Percentiles rank a stretch among this genome's conserved stretches.
phyloP scores from a whole-genome alignment of 1,284 basidiomycete species.

The Caloboletus inedulis region DNA sequence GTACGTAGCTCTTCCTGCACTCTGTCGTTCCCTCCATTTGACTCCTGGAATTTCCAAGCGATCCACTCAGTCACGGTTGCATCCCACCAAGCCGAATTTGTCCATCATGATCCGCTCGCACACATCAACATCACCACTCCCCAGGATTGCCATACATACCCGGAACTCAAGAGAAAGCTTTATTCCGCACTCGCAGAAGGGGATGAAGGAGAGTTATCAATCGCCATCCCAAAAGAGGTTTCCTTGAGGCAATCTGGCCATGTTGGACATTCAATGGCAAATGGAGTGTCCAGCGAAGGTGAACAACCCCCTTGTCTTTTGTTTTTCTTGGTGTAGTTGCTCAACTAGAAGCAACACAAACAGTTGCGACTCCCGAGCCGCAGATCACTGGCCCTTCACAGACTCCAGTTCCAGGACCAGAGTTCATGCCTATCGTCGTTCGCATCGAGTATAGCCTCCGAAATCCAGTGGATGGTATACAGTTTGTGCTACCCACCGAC shows the following conservation, averaged over 20 bases:
- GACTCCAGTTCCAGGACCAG: conserved; percentile 46
- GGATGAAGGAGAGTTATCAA: conserved; percentile 92
- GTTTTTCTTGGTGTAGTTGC: background rate
- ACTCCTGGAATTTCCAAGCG: conserved; percentile 42
- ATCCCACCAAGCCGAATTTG: conserved; percentile 68
- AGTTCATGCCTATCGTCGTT: conserved; percentile 76
- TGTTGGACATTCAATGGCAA: conserved; percentile 39
- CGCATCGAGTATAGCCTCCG: conserved; percentile 78
- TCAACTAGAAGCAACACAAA: conserved; percentile 8
- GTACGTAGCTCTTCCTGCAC: conserved; percentile 45
- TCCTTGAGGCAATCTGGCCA: conserved; percentile 60
- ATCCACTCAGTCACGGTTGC: conserved; percentile 74
- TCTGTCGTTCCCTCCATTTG: conserved; percentile 4
- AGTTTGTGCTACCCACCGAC: conserved; percentile 80
- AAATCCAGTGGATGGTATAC: conserved; percentile 82
- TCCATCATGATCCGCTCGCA: conserved; percentile 73
- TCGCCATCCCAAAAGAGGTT: conserved; percentile 83
- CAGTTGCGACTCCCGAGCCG: conserved; percentile 76
- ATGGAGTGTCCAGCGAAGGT: conserved; percentile 50
- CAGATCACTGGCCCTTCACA: conserved; percentile 60
- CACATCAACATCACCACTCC: conserved; percentile 69
- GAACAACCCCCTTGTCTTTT: conserved; percentile 11
- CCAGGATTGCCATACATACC: conserved; percentile 85
- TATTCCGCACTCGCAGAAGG: conserved; percentile 88
- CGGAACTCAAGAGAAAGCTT: conserved; percentile 90